phyloP scores from a whole-genome alignment of 768 basidiomycete species.

The Leccinum olivaceopallidum region DNA sequence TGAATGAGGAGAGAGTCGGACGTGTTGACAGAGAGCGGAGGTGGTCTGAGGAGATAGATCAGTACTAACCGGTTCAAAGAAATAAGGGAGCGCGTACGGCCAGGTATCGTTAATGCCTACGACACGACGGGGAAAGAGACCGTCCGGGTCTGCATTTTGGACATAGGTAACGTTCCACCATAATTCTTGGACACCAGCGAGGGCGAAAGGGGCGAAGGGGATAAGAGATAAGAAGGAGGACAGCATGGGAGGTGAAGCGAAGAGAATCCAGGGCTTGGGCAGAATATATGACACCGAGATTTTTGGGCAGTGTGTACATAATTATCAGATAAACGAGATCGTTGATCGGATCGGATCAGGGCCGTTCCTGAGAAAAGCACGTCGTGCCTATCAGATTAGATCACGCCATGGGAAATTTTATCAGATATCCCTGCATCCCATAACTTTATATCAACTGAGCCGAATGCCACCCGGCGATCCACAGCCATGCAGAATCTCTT shows the following conservation, averaged over 20 bases:
- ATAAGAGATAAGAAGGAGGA: slow-evolving; percentile 17
- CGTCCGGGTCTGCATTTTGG: slow-evolving; percentile 79
- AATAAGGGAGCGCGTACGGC: slow-evolving; percentile 62
- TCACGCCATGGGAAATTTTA: slow-evolving; percentile 1
- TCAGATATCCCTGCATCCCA: slow-evolving; percentile 3
- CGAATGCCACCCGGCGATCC: too few relatives aligned
- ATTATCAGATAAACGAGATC: slow-evolving; percentile 12
- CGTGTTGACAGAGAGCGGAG: slow-evolving; percentile 71
- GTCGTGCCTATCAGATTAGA: slow-evolving; percentile 5
- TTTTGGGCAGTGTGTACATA: neutral
- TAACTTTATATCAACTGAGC: neutral
- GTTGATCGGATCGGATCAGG: neutral
- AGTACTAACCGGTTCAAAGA: neutral
- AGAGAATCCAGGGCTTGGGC: too few relatives aligned
- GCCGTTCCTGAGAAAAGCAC: neutral
- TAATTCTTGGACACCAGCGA: slow-evolving; percentile 67
- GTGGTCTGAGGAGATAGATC: slow-evolving; percentile 55
- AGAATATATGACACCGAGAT: neutral
- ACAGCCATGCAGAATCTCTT: slow-evolving; percentile 55
- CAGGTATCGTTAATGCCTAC: slow-evolving; percentile 91
- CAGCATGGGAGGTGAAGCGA: slow-evolving; percentile 7
- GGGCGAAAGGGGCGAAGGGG: slow-evolving; percentile 34
- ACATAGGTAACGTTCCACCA: slow-evolving; percentile 96
- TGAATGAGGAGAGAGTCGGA: slow-evolving; percentile 79
- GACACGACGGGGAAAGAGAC: slow-evolving; percentile 69